Conservation (phyloP, 306 rosid genomes). For the Rosa chinensis region DNA sequence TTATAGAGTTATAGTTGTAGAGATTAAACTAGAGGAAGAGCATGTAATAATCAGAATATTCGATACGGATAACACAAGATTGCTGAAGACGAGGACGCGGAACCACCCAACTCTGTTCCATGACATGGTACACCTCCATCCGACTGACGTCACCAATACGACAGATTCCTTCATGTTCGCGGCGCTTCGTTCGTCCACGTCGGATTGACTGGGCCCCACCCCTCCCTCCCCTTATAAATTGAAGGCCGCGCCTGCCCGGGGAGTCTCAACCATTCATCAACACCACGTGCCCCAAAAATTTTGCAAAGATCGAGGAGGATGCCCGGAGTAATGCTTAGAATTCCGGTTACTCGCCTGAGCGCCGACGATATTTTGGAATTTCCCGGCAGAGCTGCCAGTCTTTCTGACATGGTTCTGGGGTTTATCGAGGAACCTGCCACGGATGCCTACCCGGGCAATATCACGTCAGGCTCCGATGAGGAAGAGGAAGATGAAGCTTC, state of each 20-base stretch:
- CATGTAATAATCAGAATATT: no score
- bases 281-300: no score
- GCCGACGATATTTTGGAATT: conserved; percentile 28
- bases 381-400: conserved; percentile 25
- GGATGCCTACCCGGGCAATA: conserved; percentile 28
- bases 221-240: conserved; percentile 1
- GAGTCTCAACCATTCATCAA: neutral
- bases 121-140: no score
- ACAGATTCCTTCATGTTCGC: no score
- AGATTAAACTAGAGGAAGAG: no score
- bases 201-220: no score
- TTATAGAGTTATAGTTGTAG: no score
- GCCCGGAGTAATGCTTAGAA: conserved; percentile 18
- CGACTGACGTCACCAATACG: no score
- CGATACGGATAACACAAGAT: no score
- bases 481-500: conserved; percentile 13
- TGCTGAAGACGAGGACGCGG: no score
- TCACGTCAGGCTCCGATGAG: conserved; percentile 35
- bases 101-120: no score
- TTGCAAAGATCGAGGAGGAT: neutral
- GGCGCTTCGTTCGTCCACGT: no score
- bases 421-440: conserved; percentile 42
- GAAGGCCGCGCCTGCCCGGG: neutral
- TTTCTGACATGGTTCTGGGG: conserved; percentile 56
- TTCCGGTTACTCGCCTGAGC: conserved; percentile 16